Conservation (phyloP, 2,329 filamentous ascomycete species). For the Sporothrix dimorphospora region DNA sequence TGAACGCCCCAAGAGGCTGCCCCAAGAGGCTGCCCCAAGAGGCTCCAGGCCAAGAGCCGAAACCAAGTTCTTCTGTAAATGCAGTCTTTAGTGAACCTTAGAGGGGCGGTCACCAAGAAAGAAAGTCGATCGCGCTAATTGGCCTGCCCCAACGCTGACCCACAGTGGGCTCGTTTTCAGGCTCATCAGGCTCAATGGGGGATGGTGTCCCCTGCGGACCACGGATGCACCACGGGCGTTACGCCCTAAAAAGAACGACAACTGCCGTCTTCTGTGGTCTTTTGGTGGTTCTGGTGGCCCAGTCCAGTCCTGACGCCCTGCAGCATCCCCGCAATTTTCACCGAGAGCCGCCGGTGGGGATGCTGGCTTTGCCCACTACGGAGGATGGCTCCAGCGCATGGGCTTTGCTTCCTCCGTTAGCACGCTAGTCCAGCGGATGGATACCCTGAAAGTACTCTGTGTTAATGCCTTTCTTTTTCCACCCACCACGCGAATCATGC, state of each 20-base stretch:
- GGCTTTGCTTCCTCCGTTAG: background rate
- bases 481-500: background rate
- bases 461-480: background rate
- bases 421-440: background rate
- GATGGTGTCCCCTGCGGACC: background rate
- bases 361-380: too few species aligned
- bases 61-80: background rate
- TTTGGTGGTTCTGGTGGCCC: background rate
- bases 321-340: slow-evolving; percentile 20
- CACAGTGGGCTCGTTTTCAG: background rate
- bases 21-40: background rate
- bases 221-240: background rate
- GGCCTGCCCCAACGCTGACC: background rate
- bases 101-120: background rate
- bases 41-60: background rate
- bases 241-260: background rate
- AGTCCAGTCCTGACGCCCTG: background rate
- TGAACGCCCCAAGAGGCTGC: background rate
- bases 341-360: slow-evolving; percentile 9
- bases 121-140: background rate
- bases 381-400: background rate
- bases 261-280: background rate
- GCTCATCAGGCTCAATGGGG: background rate
- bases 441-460: background rate
- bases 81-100: background rate